Evolutionary conservation across 305 asterid genomes (phyloP).

Genomic region (Rubia occidens): DNA sequence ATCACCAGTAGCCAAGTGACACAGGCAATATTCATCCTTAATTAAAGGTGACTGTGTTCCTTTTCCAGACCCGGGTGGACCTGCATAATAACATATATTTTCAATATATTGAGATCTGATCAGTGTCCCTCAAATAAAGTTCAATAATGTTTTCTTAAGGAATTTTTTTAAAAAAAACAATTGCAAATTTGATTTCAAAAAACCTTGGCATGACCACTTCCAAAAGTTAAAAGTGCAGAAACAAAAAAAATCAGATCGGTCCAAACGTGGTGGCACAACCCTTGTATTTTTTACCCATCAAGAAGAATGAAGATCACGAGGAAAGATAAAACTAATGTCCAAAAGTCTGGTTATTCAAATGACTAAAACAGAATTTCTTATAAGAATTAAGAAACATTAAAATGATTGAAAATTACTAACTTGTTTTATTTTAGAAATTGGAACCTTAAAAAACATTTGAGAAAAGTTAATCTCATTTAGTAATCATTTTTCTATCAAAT

Average conservation of each 20-base stretch:
- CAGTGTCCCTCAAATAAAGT: background rate
- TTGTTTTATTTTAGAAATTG: background rate
- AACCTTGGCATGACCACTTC: background rate
- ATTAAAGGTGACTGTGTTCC: conserved; percentile 88
- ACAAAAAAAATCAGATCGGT: background rate
- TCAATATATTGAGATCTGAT: background rate
- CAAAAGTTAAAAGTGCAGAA: background rate
- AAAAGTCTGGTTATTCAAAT: background rate
- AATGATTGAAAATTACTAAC: background rate
- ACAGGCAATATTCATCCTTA: conserved; percentile 79
- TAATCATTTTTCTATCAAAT: background rate
- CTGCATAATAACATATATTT: conserved; percentile 27
- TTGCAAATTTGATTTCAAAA: too few species aligned
- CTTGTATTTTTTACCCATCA: background rate
- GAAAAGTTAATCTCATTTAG: background rate
- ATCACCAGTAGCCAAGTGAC: conserved; percentile 94
- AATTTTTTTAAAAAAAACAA: background rate
- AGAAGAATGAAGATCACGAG: background rate
- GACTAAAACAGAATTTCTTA: background rate
- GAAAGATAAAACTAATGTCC: background rate
- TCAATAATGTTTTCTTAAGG: background rate
- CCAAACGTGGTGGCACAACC: too few species aligned
- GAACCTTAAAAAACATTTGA: background rate
- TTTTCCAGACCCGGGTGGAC: conserved; percentile 95
- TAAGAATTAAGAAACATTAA: background rate